Evolutionary conservation across 2,329 filamentous ascomycete species (phyloP).

Genomic region (Clathrospora elynae): DNA sequence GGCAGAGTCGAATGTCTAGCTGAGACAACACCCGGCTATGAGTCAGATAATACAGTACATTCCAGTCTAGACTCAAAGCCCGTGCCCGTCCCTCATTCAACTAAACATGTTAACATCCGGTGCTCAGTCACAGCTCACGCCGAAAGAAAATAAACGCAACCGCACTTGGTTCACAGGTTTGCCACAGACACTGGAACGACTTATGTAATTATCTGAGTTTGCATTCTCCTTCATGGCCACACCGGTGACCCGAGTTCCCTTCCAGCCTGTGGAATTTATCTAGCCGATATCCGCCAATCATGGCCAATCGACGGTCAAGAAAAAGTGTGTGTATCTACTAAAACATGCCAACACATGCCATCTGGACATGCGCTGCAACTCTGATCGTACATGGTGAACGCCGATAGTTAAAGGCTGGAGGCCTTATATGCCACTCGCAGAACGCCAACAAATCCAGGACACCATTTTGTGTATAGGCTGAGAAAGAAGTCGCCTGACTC

Average conservation of each 20-base stretch:
- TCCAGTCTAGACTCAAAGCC: too few species aligned
- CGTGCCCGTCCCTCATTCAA: too few species aligned
- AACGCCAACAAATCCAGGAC: constrained; percentile 14
- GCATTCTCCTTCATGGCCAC: constrained; percentile 7
- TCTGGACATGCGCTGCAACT: constrained; percentile 13
- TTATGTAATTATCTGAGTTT: not conserved
- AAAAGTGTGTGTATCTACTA: constrained; percentile 11
- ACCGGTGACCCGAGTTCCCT: constrained; percentile 3
- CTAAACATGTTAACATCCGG: too few species aligned
- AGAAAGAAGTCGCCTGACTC: constrained; percentile 7
- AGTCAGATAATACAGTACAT: too few species aligned
- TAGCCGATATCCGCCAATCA: constrained; percentile 9
- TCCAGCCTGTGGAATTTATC: constrained; percentile 8
- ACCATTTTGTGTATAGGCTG: constrained; percentile 7
- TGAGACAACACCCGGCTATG: too few species aligned
- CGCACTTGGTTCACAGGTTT: too few species aligned
- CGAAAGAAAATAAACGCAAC: too few species aligned
- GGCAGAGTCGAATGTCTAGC: too few species aligned
- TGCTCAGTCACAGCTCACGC: too few species aligned
- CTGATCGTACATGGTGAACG: constrained; percentile 17
- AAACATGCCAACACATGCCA: constrained; percentile 15
- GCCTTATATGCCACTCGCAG: constrained; percentile 8
- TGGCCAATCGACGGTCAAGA: constrained; percentile 1
- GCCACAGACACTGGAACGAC: too few species aligned
- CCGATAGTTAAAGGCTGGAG: constrained; percentile 2